Evolutionary conservation across 2,329 filamentous ascomycete species (phyloP), one percentile per base, ranked within the genome.

Genomic region (Cyphellophora attinorum): DNA sequence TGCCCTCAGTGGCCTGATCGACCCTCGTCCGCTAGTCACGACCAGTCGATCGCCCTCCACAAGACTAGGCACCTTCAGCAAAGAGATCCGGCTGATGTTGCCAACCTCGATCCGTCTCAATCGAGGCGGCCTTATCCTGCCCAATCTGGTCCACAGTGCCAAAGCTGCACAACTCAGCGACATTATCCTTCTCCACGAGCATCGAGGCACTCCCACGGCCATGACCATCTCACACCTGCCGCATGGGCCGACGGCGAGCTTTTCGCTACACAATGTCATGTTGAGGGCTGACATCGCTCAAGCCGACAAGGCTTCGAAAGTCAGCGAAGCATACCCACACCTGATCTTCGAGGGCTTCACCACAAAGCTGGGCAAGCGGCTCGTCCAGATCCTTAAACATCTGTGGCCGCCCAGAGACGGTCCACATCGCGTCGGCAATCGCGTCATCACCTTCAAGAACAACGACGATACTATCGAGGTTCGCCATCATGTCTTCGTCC

Each of bases 311-410:
- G 91, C 91, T 31, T 94, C 86, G 2, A n/a, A n/a, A n/a, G 85
- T 95, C 31, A 85, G 78, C 42, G 91, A 98, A 61, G 81, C 78
- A 23, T 98, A 95, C 51, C 91, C 91, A 0, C 89, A 96, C 53
- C 68, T 98, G 3, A 84, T 98, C 43, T 96, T 98, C 51, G 91
- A 98, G 52, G 86, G 86, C 2, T 96, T 98, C 61, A 81, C 72
- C 4, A 85, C 82, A 5, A 74, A 73, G 19, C 65, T 96, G 5
- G 91, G 91, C 35, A 71, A 79, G 50, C 74, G 91, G 12, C 78
- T 95, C 11, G 82, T 86, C 33, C 88, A 93, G 57, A 83, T 96
- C 11, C 60, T 98, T 27, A 93, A 96, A 59, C 89, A 98, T 49
- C 64, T 95, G 2, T 98, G 95, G 52, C 91, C 91, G 5, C 91